phyloP scores from a whole-genome alignment of 2,329 filamentous ascomycete species.

The Onygenales sp. region DNA sequence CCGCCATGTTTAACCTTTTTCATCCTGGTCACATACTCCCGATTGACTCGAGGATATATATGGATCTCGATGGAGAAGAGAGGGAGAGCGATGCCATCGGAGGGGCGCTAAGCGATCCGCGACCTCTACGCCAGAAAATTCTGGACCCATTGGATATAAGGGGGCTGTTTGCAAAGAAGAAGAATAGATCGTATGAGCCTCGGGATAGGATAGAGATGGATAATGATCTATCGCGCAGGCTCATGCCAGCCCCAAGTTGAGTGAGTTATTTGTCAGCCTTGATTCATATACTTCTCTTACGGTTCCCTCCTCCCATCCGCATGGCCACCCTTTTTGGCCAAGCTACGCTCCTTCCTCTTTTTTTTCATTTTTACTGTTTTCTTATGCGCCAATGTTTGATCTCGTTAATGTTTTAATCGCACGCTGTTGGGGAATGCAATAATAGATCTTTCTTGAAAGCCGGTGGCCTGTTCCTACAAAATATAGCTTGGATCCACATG shows the following conservation, averaged over 20 bases:
- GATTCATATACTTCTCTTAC: background rate
- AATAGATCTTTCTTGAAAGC: too few species aligned
- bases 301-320: too few species aligned
- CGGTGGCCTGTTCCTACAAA: too few species aligned
- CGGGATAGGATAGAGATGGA: background rate
- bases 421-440: too few species aligned
- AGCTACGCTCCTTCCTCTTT: too few species aligned
- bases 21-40: slow-evolving; percentile 6
- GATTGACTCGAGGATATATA: slow-evolving; percentile 3
- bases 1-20: slow-evolving; percentile 6
- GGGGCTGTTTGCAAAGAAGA: slow-evolving; percentile 3
- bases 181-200: background rate
- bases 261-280: background rate
- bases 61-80: slow-evolving; percentile 3
- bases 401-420: too few species aligned
- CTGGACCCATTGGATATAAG: slow-evolving; percentile 7
- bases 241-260: background rate
- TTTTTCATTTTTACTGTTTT: too few species aligned
- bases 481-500: too few species aligned
- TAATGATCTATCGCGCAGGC: background rate
- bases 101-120: slow-evolving; percentile 2
- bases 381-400: too few species aligned
- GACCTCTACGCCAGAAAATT: slow-evolving; percentile 4
- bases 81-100: slow-evolving; percentile 3
- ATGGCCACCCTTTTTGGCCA: too few species aligned